Evolutionary conservation across 441 rosid species (phyloP), one percentile per base, ranked within the genome.

Genomic region (Isatis lusitanica): DNA sequence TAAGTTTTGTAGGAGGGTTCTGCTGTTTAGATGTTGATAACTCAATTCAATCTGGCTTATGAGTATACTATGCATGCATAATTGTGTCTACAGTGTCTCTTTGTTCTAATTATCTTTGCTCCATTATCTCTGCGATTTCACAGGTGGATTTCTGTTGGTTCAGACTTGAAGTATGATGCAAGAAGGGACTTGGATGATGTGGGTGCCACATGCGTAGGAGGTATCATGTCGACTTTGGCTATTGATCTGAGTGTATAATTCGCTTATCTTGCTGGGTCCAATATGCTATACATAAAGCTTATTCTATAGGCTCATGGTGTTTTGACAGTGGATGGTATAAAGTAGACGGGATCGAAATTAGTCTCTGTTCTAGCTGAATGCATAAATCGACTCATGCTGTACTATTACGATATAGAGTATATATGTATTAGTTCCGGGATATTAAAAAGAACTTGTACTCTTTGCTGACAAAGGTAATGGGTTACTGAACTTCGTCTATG

Each of bases 121-220:
- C 24, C 38, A 71, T 73, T 71, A 66, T 24, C 70, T 18, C 52
- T 75, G 71, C 75, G 71, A 81, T 82, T 78, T 83, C 71, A 64
- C 80, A 95, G 99, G 89, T 95, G 99, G 99, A 92, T 95, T 82
- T 95, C 99, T 67, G 80, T 92, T 81, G 99, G 98, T 83, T 95
- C 98, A 73, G 99, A 95, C 93, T 83, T 95, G 63, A 95, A 95
- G 79, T 92, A 81, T 59, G 99, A 95, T 74, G 88, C 99, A 53
- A 92, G 99, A 81, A 92, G 99, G 81, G 99, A 95, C 85, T 85
- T 95, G 86, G 99, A 92, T 82, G 99, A 95, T 69, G 92, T 95
- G 46, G 95, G 98, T 80, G 98, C 99, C 47, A 44, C 87, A 65
- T 83, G 80, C 82, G 56, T 91, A 66, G 92, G 87, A 84, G 98